Evolutionary conservation across 2,329 filamentous ascomycete species (phyloP).

Genomic region (Laburnicola sp.): DNA sequence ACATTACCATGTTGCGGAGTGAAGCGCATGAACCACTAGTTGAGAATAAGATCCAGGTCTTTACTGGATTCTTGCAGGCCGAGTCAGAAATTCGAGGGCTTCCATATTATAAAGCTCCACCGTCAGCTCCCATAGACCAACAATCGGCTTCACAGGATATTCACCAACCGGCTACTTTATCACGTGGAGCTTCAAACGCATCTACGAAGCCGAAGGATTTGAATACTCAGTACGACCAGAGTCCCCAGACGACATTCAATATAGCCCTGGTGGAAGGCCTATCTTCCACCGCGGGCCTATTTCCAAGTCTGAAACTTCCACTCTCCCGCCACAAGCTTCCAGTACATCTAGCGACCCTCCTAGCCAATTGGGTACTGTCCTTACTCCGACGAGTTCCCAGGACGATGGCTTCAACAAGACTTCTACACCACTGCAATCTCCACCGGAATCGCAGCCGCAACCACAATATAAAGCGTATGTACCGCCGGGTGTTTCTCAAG

Average conservation of each 20-base stretch:
- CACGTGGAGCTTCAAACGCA: conserved; percentile 10
- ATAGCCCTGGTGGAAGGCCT: conserved; percentile 59
- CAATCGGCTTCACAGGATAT: conserved; percentile 5
- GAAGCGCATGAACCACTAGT: conserved; percentile 53
- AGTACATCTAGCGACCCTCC: too few species aligned
- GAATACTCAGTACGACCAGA: conserved; percentile 21
- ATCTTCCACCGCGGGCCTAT: conserved; percentile 39
- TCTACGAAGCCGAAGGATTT: conserved; percentile 20
- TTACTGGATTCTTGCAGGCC: conserved; percentile 52
- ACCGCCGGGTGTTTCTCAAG: conserved; percentile 21
- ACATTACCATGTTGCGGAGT: conserved; percentile 57
- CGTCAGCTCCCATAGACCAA: conserved; percentile 13
- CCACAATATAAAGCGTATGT: conserved; percentile 42
- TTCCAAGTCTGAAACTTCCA: conserved; percentile 17
- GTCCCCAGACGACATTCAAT: conserved; percentile 39
- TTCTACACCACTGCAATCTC: conserved; percentile 36
- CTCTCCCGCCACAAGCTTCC: conserved; percentile 19
- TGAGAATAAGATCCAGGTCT: conserved; percentile 57
- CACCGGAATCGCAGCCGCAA: conserved; percentile 28
- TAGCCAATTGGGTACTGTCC: conserved; percentile 32
- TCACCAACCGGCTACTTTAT: conserved; percentile 2
- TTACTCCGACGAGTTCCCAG: conserved; percentile 42
- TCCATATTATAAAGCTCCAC: conserved; percentile 44
- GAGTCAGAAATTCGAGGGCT: conserved; percentile 47
- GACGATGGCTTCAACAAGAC: conserved; percentile 37